Evolutionary conservation across 208 protist species (phyloP), one percentile per base, ranked within the genome.

Genomic region (Herpetomonas tarakana): DNA sequence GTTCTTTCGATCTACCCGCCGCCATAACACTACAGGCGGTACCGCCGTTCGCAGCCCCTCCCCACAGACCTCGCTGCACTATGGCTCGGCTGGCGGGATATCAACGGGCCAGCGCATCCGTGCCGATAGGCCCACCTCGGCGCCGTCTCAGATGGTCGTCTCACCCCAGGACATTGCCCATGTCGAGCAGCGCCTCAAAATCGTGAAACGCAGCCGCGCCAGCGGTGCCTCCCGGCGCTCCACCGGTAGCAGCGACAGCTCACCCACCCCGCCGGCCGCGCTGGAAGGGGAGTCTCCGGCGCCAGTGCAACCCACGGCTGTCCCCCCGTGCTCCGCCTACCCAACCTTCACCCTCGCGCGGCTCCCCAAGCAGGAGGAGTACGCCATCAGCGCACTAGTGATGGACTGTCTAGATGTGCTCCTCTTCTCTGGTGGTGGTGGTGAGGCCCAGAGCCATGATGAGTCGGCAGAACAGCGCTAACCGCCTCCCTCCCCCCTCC

Each of bases 131-230:
- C 35, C 35, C 31, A 64, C 30, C 45, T 71, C 52, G 39, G 62
- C 52, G 28, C 44, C 47, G 31, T 31, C 27, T 18, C 11, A 52
- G 14, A 35, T 24, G 14, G 56, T n/a, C 38, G 35, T 38, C 1
- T 53, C 50, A 18, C 35, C 45, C 7, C 50, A 64, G 11, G 66
- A 68, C 14, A 28, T 59, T 16, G 50, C 76, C 18, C 74, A 63
- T 54, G 88, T 92, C 35, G 88, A 94, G 63, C 71, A 89, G 52
- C 80, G 85, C 3, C 76, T 92, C 24, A 76, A 73, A 52, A 87
- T 92, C 44, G 72, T 91, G 29, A 91, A 90, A 62, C 82, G 83
- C 6, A 92, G 65, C 46, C 73, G 83, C 52, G 58, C 57, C 50
- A 27, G 50, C 52, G 38, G 50, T 49, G 52, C 45, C n/a, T 21